These are phyloP conservation scores for Erysiphe neolycopersici DNA, from an alignment of 2,329 filamentous ascomycete species.

Conservation along the genomic window DNA sequence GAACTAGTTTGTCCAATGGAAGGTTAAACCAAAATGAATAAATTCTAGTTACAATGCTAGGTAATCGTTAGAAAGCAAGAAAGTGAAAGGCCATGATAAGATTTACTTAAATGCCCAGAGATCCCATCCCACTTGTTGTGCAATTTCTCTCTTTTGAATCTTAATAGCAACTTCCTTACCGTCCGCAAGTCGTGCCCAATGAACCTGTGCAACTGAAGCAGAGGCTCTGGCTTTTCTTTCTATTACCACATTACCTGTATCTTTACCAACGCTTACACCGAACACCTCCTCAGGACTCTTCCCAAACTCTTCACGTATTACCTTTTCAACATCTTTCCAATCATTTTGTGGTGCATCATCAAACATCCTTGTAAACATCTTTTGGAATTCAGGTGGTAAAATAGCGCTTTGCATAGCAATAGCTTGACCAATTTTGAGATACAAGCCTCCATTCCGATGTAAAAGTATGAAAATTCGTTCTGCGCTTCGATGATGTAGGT, in stretches of 20 bases:
- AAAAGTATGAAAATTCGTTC: slow-evolving; percentile 60
- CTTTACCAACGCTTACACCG: slow-evolving; percentile 54
- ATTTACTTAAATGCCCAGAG: slow-evolving; percentile 29
- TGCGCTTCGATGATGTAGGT: slow-evolving; percentile 63
- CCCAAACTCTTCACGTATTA: slow-evolving; percentile 75
- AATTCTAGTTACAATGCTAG: slow-evolving; percentile 47
- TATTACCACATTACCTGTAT: slow-evolving; percentile 35
- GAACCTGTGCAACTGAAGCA: slow-evolving; percentile 87
- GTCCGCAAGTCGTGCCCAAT: slow-evolving; percentile 70
- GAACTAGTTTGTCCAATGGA: slow-evolving; percentile 74
- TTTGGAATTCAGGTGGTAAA: slow-evolving; percentile 77
- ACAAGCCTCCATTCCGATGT: slow-evolving; percentile 68
- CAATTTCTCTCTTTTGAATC: slow-evolving; percentile 88
- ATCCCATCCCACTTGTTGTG: slow-evolving; percentile 77
- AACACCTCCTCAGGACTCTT: slow-evolving; percentile 73
- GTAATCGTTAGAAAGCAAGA: slow-evolving; percentile 1
- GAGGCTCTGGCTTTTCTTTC: slow-evolving; percentile 39
- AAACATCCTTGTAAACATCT: slow-evolving; percentile 92
- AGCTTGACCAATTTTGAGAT: slow-evolving; percentile 93
- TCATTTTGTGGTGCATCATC: slow-evolving; percentile 87
- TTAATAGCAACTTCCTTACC: slow-evolving; percentile 86
- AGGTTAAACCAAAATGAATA: slow-evolving; percentile 80
- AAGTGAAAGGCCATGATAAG: background rate
- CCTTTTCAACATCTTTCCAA: slow-evolving; percentile 63
- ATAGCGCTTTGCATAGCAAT: slow-evolving; percentile 96